Evolutionary conservation across 768 basidiomycete species (phyloP), one percentile per base, ranked within the genome.

Genomic region (Xerocomellus amylosporus): DNA sequence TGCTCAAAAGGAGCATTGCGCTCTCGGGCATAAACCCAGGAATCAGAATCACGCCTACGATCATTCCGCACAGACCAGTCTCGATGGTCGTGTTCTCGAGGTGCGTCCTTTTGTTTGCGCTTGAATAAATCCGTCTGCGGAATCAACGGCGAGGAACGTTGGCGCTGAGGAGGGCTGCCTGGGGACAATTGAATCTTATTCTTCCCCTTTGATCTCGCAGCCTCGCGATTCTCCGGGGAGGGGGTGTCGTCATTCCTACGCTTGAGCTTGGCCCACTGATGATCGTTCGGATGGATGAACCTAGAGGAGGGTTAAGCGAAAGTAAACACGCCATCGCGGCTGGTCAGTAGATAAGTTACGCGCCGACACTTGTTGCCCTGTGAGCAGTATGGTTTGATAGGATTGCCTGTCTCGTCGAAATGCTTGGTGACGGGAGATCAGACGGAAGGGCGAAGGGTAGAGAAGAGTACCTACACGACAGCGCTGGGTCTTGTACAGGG

Each of bases 311-410:
- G 53, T 49, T 57, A 49, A 53, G 54, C 50, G 15, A 43, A 30
- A 45, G 41, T 33, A 47, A 12, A 58, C 31, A 48, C 7, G 42
- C 57, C 24, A 47, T 59, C 51, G 36, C 36, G 46, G 46, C 46
- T 43, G 42, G 57, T 34, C 34, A 38, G 44, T 47, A 31, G 46
- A 61, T 51, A 19, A 34, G 43, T 45, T 50, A 69, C 76, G 50
- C 59, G 80, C 82, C 81, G 78, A 66, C 81, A 83, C 36, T 64
- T 71, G 40, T 69, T 70, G 28, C 81, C 81, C 56, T 81, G 75
- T 34, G 63, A 73, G 56, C 81, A 83, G 28, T 67, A 68, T 8
- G 77, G 76, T 51, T 71, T 71, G 45, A 79, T 64, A 3, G 74
- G 66, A 22, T 64, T 67, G 14, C 81, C 82, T 39, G 66, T 62